Evolutionary conservation across 306 rosid species (phyloP), one percentile per base, ranked within the genome.

Genomic region (Adenanthera pavonina): DNA sequence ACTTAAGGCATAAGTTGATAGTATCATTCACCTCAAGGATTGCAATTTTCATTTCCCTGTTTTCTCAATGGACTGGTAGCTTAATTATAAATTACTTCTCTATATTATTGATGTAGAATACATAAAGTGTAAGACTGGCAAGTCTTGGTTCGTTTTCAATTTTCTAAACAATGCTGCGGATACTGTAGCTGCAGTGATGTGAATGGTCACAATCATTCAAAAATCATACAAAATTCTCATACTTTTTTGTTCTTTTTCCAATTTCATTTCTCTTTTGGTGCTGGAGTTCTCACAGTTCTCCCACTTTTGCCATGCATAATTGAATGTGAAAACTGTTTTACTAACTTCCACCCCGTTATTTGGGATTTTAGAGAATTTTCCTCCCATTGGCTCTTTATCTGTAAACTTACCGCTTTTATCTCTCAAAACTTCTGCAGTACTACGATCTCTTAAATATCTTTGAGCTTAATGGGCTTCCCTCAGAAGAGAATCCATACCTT

Each of bases 381-480:
- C 11, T 43, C 53, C 4, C 53, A 46, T 44, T 13, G 4, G 30
- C 35, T 69, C 53, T 44, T 48, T 19, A 43, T 69, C 33, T 69
- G 53, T 69, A 4, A 69, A 44, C 74, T 69, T 19, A 69, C 2
- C 3, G 33, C 44, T 19, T 43, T 44, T 20, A 0, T 20, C 16
- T 69, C 15, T 40, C 69, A 44, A 76, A 75, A 75, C 82, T 82
- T 66, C 41, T 89, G 94, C 98, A 96, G 99, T 96, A 83, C 86
- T 96, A 89, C 41, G 99, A 96, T 80, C 99, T 96, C 86, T 64
- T 96, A 78, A 93, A 96, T 81, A 96, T 96, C 77, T 96, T 96
- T 89, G 99, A 96, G 94, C 98, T 92, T 61, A 96, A 96, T 71
- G 99, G 99, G 79, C 97, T 96, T 87, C 99, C 99, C 38, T 96